Base-by-base conservation (phyloP, 2,329 filamentous ascomycete genomes). In the Penicillium sp. region DNA sequence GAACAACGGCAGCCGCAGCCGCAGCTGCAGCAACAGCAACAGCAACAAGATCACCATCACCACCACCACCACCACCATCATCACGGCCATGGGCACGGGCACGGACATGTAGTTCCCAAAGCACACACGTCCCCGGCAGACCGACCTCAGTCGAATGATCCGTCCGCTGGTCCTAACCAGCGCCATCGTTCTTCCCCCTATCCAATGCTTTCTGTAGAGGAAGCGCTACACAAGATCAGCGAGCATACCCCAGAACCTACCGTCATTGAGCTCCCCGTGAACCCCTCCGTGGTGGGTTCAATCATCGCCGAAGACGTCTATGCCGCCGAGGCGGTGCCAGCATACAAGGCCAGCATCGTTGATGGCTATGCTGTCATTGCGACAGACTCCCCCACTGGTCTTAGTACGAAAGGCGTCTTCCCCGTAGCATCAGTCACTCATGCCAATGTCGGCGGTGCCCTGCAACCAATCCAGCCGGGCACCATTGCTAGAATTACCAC, bases 271-370 rank as follows among this genome's bases (percentile, higher is more conserved):
- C 78, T 81, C 1, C 83, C 85, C 6, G 89, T 96, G 4, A 80
- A 89, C 60, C 81, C 83, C 37, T 77, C 78, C 1, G 79, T 98
- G 0, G 85, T 94, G 1, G 92, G 92, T 7, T 86, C 84, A 8
- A 88, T 98, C 0, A 80, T 99, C 1, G 92, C 94, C 0, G 87
- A 92, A 71, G 90, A 96, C 66, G 88, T 99, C 25, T 85, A 82
- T 41, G 92, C 95, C 0, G 78, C 79, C 4, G 94, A 97, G 73
- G 86, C 89, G 7, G 95, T 99, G 0, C 95, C 95, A 0, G 95
- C 94, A 0, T 99, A 96, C 77, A 84, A 92, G 59, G 95, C 95
- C 17, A 98, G 94, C 72, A 98, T 97, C 42, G 95, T 99, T 0
- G 95, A 99, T 74, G 95, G 95, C 1, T 99, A 99, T 71, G 95